Evolutionary conservation across 2,329 filamentous ascomycete genomes (phyloP).

Genomic region (Colletotrichum sojae): DNA sequence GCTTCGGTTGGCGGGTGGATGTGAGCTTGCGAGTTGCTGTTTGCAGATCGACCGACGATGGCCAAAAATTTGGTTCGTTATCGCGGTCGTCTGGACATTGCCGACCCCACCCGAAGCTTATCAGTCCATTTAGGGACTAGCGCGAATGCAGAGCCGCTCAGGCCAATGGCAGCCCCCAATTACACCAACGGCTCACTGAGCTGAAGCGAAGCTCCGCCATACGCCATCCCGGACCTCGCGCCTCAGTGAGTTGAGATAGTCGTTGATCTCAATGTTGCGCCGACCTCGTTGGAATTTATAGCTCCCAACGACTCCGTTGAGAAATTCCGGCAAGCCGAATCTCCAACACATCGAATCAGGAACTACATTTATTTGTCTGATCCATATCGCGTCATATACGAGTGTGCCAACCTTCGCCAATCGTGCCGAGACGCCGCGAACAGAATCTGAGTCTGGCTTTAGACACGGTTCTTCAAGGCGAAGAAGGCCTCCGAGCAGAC

Average conservation of each 20-base stretch:
- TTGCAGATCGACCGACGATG: constrained; percentile 8
- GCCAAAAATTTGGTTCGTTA: constrained; percentile 41
- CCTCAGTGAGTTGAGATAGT: constrained; percentile 22
- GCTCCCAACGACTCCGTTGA: too few relatives aligned
- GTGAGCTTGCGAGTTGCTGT: not conserved
- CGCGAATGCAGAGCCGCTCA: not conserved
- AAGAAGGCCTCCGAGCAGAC: not conserved
- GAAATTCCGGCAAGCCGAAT: too few relatives aligned
- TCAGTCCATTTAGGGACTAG: constrained; percentile 31
- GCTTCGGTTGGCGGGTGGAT: not conserved
- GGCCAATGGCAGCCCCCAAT: constrained; percentile 37
- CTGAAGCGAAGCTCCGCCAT: too few relatives aligned
- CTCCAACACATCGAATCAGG: too few relatives aligned
- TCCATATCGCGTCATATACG: too few relatives aligned
- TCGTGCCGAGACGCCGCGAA: too few relatives aligned
- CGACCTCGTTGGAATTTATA: too few relatives aligned
- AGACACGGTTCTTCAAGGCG: not conserved
- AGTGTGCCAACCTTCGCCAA: too few relatives aligned
- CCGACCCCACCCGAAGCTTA: constrained; percentile 31
- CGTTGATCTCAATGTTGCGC: not conserved
- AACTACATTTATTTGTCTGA: too few relatives aligned
- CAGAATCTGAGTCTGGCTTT: not conserved
- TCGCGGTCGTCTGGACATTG: constrained; percentile 33
- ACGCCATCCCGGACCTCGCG: constrained; percentile 13
- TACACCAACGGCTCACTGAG: constrained; percentile 15